phyloP scores from a whole-genome alignment of 345 rosid species.

The Linum usitatissimum region DNA sequence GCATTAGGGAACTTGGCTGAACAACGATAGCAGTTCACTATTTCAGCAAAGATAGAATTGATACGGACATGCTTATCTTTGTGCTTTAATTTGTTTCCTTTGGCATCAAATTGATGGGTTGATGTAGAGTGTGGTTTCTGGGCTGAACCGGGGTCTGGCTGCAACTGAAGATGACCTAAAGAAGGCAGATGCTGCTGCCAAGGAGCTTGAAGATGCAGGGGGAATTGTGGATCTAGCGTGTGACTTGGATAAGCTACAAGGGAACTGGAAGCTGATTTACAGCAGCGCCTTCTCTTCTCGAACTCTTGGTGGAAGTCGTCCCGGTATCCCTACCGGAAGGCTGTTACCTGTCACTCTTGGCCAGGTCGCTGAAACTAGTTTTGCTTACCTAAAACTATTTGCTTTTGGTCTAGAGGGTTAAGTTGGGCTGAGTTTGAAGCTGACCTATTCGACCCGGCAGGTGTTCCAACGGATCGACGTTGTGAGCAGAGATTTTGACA shows the following conservation, averaged over 20 bases:
- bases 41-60: background rate
- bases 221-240: constrained; percentile 51
- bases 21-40: background rate
- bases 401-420: background rate
- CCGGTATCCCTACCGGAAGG: constrained; percentile 83
- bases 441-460: constrained; percentile 19
- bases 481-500: constrained; percentile 75
- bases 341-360: constrained; percentile 85
- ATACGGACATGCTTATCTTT: background rate
- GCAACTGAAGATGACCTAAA: constrained; percentile 51
- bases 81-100: background rate
- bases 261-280: constrained; percentile 76
- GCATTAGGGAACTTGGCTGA: background rate
- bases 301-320: constrained; percentile 82
- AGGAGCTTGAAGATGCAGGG: constrained; percentile 60
- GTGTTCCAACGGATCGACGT: constrained; percentile 90
- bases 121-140: constrained; percentile 61
- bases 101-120: background rate
- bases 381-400: background rate
- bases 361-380: constrained; percentile 31
- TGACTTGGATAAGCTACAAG: constrained; percentile 62
- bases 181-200: constrained; percentile 63
- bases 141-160: constrained; percentile 82
- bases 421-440: background rate
- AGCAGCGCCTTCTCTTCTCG: constrained; percentile 94